Conservation (phyloP, 768 basidiomycete species). For the Russula olivacea region DNA sequence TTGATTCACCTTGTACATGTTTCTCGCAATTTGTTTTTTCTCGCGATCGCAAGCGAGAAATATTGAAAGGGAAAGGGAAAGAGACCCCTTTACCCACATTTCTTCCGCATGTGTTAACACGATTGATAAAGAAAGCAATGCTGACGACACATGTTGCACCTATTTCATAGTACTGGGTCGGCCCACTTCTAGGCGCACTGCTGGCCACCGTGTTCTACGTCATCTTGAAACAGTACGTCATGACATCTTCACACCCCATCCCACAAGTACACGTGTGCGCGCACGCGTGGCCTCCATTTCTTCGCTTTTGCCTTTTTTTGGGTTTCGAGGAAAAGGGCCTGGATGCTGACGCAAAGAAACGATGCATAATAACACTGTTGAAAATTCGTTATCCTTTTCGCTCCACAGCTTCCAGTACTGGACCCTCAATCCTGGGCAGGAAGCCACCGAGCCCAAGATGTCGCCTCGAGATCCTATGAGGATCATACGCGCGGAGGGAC, state of each 20-base stretch:
- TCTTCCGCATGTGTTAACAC: not conserved
- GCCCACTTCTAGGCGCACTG: slow-evolving; percentile 60
- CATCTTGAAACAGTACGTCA: slow-evolving; percentile 45
- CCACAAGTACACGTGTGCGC: no score
- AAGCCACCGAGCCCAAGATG: slow-evolving; percentile 37
- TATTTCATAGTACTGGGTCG: slow-evolving; percentile 55
- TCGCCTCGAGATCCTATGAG: slow-evolving; percentile 39
- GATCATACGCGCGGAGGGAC: slow-evolving; percentile 2
- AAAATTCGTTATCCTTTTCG: not conserved
- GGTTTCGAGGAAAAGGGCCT: not conserved
- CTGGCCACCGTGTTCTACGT: slow-evolving; percentile 54
- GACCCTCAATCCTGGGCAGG: slow-evolving; percentile 47
- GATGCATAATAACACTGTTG: not conserved
- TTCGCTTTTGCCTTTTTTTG: not conserved
- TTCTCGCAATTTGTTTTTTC: not conserved
- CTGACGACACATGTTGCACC: slow-evolving; percentile 10
- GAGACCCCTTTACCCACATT: slow-evolving; percentile 6
- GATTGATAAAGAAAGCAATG: not conserved
- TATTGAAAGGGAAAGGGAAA: not conserved
- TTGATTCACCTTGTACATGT: not conserved
- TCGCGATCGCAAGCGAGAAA: not conserved
- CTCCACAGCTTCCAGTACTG: slow-evolving; percentile 43
- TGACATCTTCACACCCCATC: not conserved
- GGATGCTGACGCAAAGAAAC: slow-evolving; percentile 9
- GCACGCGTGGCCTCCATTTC: not conserved